Evolutionary conservation across 2,329 filamentous ascomycete genomes (phyloP), one percentile per base, ranked within the genome.

Genomic region (Aureobasidium sp.): DNA sequence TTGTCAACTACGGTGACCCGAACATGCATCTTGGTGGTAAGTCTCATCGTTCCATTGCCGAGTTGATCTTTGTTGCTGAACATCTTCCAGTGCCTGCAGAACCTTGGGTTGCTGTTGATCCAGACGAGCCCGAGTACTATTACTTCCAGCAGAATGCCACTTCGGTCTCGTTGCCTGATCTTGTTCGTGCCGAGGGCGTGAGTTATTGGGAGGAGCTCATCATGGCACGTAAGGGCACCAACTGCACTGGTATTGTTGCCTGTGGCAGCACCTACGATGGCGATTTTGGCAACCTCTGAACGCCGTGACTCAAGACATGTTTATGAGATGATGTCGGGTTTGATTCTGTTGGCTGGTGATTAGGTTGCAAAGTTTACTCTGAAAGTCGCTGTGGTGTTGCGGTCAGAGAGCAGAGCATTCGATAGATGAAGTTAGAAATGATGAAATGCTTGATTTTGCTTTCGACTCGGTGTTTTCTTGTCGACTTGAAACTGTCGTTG

Each of bases 1-100:
- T 83, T 65, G 75, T 82, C 56, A 71, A 76, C 53, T 73, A 72
- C 48, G 68, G 76, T 22, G 73, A 81, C 68, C 81, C 81, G 2
- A 70, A 70, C 29, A 67, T 64, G 36, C 64, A 67, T 63, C 6
- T 64, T 67, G 69, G 71, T 67, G 34, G 64, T 68, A 59, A 65
- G 63, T 62, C 2, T 1, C 1, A 11, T 27, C 5, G 2, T 22
- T 9, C 12, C 17, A 41, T 8, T 22, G 11, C 7, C 2, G 5
- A 12, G 11, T 11, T 37, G 27, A n/a, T 56, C 22, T 20, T 17
- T 25, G 41, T n/a, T 48, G 45, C 63, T 63, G 69, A 68, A n/a
- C n/a, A n/a, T n/a, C n/a, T 66, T 69, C 22, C 17, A 59, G 56
- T 59, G 7, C 22, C 31, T 15, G 45, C 56, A 49, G 44, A 59